phyloP scores from a whole-genome alignment of 140 eudicot genomes.

The Anethum foeniculum region DNA sequence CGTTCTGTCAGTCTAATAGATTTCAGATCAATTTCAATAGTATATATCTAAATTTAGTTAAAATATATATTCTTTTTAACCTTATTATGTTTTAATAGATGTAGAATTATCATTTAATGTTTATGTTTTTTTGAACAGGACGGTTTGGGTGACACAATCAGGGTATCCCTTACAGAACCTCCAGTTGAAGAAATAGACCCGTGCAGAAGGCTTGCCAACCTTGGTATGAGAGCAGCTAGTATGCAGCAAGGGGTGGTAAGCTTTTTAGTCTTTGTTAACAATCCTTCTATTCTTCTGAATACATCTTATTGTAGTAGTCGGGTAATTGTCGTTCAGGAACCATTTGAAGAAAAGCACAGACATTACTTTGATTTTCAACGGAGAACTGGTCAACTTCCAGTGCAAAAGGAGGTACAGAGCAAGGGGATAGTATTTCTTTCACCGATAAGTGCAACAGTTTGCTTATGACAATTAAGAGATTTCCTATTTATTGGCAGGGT shows the following conservation, averaged over 20 bases:
- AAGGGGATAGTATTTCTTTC: not conserved
- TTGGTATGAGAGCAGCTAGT: constrained; percentile 74
- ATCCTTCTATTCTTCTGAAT: not conserved
- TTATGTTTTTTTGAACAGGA: constrained; percentile 42
- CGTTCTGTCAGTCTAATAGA: not conserved
- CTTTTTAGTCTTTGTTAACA: constrained; percentile 11
- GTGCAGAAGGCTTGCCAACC: constrained; percentile 83
- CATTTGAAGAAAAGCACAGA: constrained; percentile 86
- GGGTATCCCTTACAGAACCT: constrained; percentile 91
- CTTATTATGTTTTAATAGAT: not conserved
- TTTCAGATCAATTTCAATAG: not conserved
- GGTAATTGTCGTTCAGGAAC: constrained; percentile 41
- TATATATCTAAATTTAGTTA: not conserved
- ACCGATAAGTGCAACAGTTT: not conserved
- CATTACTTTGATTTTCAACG: constrained; percentile 92
- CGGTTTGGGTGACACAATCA: constrained; percentile 92
- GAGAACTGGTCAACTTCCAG: constrained; percentile 85
- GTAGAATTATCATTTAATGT: not conserved
- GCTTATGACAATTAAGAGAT: constrained; percentile 6
- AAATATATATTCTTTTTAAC: not conserved
- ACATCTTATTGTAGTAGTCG: not conserved
- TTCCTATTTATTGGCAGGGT: constrained; percentile 39
- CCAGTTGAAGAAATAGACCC: constrained; percentile 99
- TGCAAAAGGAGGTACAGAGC: constrained; percentile 76
- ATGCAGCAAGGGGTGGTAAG: constrained; percentile 97